Evolutionary conservation across 345 rosid species (phyloP).

Genomic region (Nasturtium officinale): DNA sequence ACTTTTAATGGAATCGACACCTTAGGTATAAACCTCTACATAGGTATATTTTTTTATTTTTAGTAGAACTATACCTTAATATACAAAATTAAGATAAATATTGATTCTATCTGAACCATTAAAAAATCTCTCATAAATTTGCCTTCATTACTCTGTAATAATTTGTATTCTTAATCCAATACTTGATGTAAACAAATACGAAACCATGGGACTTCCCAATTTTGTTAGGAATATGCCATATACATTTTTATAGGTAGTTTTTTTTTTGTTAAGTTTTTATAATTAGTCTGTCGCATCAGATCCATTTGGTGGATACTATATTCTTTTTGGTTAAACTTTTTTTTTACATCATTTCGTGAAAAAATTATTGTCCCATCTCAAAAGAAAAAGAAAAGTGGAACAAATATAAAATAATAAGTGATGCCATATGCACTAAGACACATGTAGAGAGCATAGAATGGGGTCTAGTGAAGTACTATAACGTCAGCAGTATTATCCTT

Average conservation of each 20-base stretch:
- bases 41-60: too few relatives aligned
- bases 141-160: neutral
- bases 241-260: too few relatives aligned
- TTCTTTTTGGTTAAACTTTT: neutral
- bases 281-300: neutral
- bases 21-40: too few relatives aligned
- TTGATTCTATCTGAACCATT: neutral
- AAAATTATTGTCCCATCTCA: neutral
- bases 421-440: constrained; percentile 35
- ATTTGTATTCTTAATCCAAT: neutral
- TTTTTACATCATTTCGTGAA: constrained; percentile 1
- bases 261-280: too few relatives aligned
- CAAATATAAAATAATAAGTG: constrained; percentile 10
- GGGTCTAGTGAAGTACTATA: constrained; percentile 21
- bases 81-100: too few relatives aligned
- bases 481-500: constrained; percentile 26
- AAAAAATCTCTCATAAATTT: neutral
- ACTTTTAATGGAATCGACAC: too few relatives aligned
- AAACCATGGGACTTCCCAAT: neutral
- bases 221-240: neutral
- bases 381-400: neutral
- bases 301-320: neutral
- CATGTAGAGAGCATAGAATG: constrained; percentile 31
- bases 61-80: too few relatives aligned
- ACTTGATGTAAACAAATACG: neutral